Conservation (phyloP, 371 early-diverging fungal genomes). For the Mucor piriformis region DNA sequence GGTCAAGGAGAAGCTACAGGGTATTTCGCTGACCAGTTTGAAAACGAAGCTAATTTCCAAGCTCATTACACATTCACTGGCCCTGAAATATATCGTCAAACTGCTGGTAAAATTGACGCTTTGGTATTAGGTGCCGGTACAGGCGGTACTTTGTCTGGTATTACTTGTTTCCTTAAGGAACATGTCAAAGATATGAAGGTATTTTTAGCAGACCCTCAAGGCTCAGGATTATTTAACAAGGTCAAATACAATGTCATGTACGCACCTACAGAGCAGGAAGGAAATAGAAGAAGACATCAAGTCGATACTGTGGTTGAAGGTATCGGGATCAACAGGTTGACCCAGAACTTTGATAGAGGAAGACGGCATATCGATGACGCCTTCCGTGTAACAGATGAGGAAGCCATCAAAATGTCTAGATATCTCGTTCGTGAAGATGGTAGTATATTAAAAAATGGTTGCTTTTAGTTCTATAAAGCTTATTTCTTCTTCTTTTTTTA, state of each 20-base stretch:
- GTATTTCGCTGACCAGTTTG: conserved; percentile 92
- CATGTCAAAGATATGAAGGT: conserved; percentile 62
- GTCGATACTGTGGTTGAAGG: conserved; percentile 97
- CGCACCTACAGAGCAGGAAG: conserved; percentile 86
- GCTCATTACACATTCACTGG: conserved; percentile 87
- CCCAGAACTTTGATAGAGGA: conserved; percentile 78
- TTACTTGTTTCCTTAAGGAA: conserved; percentile 80
- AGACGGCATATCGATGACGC: conserved; percentile 82
- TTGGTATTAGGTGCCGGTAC: conserved; percentile 92
- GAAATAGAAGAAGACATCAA: conserved; percentile 89
- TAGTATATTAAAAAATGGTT: not conserved
- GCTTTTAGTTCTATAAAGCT: no score
- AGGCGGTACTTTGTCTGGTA: conserved; percentile 93
- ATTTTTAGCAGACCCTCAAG: conserved; percentile 91
- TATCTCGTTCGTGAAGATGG: conserved; percentile 86
- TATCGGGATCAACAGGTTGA: conserved; percentile 94
- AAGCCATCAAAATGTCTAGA: conserved; percentile 91
- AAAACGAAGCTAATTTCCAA: conserved; percentile 83
- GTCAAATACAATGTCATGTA: conserved; percentile 92
- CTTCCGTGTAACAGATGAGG: conserved; percentile 84
- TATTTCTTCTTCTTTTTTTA: not conserved
- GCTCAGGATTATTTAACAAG: conserved; percentile 91
- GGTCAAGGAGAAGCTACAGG: conserved; percentile 27
- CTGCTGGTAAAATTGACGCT: conserved; percentile 73
- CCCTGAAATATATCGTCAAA: conserved; percentile 86